Conservation (phyloP, 2,329 filamentous ascomycete genomes). For the Bimuria novae-zelandiae region DNA sequence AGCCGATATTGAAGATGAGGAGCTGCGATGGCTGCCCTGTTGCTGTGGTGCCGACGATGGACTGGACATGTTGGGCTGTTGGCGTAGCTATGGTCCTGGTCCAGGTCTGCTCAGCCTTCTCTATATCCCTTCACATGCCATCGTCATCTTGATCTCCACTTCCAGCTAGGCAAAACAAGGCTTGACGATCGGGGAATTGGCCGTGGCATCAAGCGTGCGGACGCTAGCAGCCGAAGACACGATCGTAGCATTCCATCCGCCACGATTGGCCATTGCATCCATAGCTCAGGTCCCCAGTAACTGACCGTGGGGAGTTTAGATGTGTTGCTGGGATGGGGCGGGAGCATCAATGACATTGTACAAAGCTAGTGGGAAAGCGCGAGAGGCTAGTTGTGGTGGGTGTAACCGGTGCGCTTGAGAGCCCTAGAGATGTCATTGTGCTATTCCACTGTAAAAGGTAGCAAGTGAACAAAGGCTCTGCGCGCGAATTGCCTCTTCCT, state of each 20-base stretch:
- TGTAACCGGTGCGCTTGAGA: neutral
- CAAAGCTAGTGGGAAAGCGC: neutral
- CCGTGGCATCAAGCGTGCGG: neutral
- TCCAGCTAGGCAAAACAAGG: neutral
- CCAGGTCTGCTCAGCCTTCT: neutral
- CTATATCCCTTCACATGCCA: neutral
- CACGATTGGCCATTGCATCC: neutral
- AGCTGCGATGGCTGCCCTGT: neutral
- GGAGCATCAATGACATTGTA: neutral
- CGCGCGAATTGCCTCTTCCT: too few species aligned
- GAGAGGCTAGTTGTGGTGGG: neutral
- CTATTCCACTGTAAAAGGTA: too few species aligned
- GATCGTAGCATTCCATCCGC: too few species aligned
- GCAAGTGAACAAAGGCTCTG: too few species aligned
- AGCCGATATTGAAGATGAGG: slow-evolving; percentile 5
- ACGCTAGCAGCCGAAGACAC: neutral
- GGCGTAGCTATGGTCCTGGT: neutral
- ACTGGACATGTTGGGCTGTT: neutral
- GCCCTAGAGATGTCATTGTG: slow-evolving; percentile 5
- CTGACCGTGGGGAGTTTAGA: neutral
- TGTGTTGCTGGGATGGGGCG: neutral
- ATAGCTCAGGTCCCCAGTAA: neutral
- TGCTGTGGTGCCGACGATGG: neutral
- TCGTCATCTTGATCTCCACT: neutral
- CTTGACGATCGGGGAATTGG: neutral